phyloP scores from a whole-genome alignment of 371 early-diverging fungal species.

The Batkoa obscura region DNA sequence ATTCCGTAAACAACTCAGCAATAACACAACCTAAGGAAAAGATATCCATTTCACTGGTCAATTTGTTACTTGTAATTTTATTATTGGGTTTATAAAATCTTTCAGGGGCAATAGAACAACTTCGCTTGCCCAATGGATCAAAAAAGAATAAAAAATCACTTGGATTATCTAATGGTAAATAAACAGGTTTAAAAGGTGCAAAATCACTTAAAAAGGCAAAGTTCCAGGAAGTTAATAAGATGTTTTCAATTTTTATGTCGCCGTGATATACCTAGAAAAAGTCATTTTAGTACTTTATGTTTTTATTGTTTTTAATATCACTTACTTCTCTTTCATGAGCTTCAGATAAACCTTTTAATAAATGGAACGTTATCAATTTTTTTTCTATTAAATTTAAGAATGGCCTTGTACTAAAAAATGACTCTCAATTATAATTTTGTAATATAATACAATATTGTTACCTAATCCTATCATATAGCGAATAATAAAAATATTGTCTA shows the following conservation, averaged over 20 bases:
- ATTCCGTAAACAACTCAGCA: conserved; percentile 84
- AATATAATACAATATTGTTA: conserved; percentile 8
- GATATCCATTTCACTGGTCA: conserved; percentile 49
- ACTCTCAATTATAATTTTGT: neutral
- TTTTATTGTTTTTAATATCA: neutral
- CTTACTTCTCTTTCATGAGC: conserved; percentile 44
- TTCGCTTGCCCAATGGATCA: conserved; percentile 66
- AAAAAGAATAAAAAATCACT: conserved; percentile 88
- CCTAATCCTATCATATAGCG: conserved; percentile 88
- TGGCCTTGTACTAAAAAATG: conserved; percentile 57
- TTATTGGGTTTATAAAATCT: conserved; percentile 63
- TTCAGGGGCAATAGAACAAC: conserved; percentile 91
- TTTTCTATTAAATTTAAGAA: conserved; percentile 71
- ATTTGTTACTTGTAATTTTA: conserved; percentile 12
- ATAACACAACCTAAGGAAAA: conserved; percentile 93
- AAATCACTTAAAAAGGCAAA: conserved; percentile 80
- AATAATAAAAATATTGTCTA: conserved; percentile 69
- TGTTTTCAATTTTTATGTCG: conserved; percentile 79
- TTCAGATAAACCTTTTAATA: conserved; percentile 56
- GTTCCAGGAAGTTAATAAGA: conserved; percentile 83
- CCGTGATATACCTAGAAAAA: conserved; percentile 51
- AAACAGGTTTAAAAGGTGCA: conserved; percentile 77
- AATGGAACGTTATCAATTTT: conserved; percentile 82
- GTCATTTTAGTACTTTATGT: neutral
- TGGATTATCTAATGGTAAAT: conserved; percentile 86